Conservation (phyloP, 768 basidiomycete species). For the Mycena galopus region DNA sequence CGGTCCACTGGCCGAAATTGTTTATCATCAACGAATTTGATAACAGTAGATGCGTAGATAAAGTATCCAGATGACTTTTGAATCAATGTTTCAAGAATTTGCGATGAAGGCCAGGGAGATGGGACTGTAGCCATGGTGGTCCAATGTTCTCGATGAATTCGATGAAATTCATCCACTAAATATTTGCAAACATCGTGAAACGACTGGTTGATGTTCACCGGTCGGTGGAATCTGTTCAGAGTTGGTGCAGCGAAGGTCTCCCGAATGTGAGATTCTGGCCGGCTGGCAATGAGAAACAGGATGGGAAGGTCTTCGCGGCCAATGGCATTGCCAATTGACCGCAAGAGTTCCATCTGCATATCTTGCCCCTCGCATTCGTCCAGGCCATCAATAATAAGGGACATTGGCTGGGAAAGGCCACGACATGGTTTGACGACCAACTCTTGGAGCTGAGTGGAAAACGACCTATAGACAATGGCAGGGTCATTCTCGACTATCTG, state of each 20-base stretch:
- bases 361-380: conserved; percentile 11
- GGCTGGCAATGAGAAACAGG: conserved; percentile 43
- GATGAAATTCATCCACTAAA: conserved; percentile 5
- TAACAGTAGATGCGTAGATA: too few relatives aligned
- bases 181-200: conserved; percentile 37
- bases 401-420: background rate
- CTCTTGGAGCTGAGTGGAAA: background rate
- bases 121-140: background rate
- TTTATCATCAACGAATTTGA: too few relatives aligned
- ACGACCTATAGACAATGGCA: background rate
- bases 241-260: too few relatives aligned
- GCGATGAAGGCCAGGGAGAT: conserved; percentile 38
- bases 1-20: too few relatives aligned
- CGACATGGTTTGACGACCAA: conserved; percentile 13
- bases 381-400: conserved; percentile 42
- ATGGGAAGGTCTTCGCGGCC: conserved; percentile 31
- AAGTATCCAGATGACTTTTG: too few relatives aligned
- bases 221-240: too few relatives aligned
- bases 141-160: too few relatives aligned
- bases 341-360: conserved; percentile 3
- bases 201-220: conserved; percentile 28
- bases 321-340: conserved; percentile 1
- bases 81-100: conserved; percentile 29
- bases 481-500: background rate
- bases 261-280: conserved; percentile 29